These are phyloP conservation scores for Aurinia saxatilis DNA, from an alignment of 345 rosid species.

Conservation along the genomic window DNA sequence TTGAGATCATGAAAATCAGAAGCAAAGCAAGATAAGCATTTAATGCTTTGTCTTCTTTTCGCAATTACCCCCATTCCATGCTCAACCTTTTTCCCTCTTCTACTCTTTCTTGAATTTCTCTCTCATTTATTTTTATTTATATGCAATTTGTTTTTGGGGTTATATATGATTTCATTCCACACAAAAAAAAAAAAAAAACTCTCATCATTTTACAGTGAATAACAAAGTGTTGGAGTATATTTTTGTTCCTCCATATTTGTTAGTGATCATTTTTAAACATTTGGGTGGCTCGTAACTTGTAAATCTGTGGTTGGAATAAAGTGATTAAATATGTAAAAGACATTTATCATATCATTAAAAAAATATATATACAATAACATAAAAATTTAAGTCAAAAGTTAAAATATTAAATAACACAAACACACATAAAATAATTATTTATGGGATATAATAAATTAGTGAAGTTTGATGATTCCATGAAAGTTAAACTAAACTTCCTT, in stretches of 20 bases:
- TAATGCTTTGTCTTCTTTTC: slow-evolving; percentile 9
- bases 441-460: background rate
- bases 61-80: background rate
- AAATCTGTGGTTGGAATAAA: no score
- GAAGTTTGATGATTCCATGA: slow-evolving; percentile 14
- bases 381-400: background rate
- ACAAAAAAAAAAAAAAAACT: background rate
- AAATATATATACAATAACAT: no score
- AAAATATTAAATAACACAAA: background rate
- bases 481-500: slow-evolving; percentile 21
- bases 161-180: no score
- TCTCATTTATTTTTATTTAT: background rate
- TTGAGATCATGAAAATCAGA: background rate
- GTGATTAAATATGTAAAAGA: no score
- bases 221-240: background rate
- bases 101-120: slow-evolving; percentile 8
- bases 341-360: no score
- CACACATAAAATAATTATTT: background rate
- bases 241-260: no score
- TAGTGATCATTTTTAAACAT: background rate
- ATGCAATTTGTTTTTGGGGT: background rate
- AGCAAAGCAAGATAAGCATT: slow-evolving; percentile 4
- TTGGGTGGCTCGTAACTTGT: background rate
- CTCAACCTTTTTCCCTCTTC: slow-evolving; percentile 4
- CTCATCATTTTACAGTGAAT: background rate